Base-by-base conservation (phyloP, 2,329 filamentous ascomycete genomes). In the Plectosphaerella cucumerina region DNA sequence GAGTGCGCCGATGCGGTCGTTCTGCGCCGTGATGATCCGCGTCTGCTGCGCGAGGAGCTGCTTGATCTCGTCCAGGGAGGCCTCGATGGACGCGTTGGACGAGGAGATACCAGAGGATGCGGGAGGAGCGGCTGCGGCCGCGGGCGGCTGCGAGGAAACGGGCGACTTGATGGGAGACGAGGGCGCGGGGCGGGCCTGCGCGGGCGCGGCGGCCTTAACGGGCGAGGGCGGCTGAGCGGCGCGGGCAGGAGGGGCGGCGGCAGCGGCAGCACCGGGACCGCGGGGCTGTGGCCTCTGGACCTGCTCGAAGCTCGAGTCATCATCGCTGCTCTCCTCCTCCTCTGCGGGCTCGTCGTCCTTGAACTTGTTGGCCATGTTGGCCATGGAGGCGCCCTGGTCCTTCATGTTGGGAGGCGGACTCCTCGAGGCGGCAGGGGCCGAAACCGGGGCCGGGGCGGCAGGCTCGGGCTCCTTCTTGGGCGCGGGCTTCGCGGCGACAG, bases 321-420 rank as follows among this genome's bases (percentile, higher is more conserved):
- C 86, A 44, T 85, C 83, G 17, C 82, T 76, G 2, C 80, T 77
- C 1, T 82, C 80, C n/a, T 81, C 81, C 11, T 84, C 79, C 6
- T 63, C 62, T 1, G 85, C 82, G 22, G 75, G 73, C 20, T 80
- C 77, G 46, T 87, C 76, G 65, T 96, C 91, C 60, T 90, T 87
- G 70, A 89, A 97, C 70, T 89, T 96, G 67, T 82, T 85, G 10
- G 91, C 92, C 77, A 94, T 86, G 50, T 84, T 84, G 18, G 90
- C 83, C 70, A 97, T 94, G 12, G 90, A 95, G 23, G 82, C 81
- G 67, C 94, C 91, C 72, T 96, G 93, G 56, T 95, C 89, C 56
- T 85, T 87, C 71, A 95, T 82, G 1, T 82, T 85, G 11, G 86
- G 85, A 34, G 87, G 84, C 35, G 80, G 74, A 23, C 72, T 61